Conservation (phyloP, 345 rosid genomes). For the Syzygium aromaticum region DNA sequence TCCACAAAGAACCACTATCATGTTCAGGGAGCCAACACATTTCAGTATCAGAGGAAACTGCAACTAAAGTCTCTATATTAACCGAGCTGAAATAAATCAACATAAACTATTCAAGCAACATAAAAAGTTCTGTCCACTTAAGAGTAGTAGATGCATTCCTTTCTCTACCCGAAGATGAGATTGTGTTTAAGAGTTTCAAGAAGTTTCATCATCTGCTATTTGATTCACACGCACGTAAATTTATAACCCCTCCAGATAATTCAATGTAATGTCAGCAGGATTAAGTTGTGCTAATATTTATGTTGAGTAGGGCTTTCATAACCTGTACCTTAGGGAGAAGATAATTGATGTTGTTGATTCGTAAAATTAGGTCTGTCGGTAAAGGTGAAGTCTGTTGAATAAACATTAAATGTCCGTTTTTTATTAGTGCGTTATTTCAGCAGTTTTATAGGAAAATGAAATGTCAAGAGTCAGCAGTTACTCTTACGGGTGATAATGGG, state of each 20-base stretch:
- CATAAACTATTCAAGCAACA: too few relatives aligned
- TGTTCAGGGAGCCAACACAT: slow-evolving; percentile 22
- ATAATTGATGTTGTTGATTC: slow-evolving; percentile 51
- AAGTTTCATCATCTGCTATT: background rate
- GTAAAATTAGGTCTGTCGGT: slow-evolving; percentile 52
- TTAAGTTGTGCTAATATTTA: background rate
- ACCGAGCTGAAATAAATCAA: background rate
- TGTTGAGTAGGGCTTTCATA: background rate
- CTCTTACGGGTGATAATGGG: too few relatives aligned
- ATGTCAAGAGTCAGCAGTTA: too few relatives aligned
- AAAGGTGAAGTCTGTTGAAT: slow-evolving; percentile 45
- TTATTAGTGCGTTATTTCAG: too few relatives aligned
- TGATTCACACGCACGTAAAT: background rate
- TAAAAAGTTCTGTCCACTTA: too few relatives aligned
- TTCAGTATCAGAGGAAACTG: slow-evolving; percentile 79
- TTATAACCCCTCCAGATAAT: background rate
- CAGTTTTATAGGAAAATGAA: too few relatives aligned
- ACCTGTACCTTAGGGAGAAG: slow-evolving; percentile 66
- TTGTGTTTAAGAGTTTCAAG: too few relatives aligned
- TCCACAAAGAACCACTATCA: too few relatives aligned
- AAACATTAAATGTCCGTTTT: too few relatives aligned
- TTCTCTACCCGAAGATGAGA: too few relatives aligned
- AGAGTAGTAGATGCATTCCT: too few relatives aligned
- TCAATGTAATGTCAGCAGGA: background rate
- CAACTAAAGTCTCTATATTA: slow-evolving; percentile 9